Percentiles rank a stretch among this genome's conserved stretches.
phyloP scores from a whole-genome alignment of 116 monocot species.

The Zostera marina region DNA sequence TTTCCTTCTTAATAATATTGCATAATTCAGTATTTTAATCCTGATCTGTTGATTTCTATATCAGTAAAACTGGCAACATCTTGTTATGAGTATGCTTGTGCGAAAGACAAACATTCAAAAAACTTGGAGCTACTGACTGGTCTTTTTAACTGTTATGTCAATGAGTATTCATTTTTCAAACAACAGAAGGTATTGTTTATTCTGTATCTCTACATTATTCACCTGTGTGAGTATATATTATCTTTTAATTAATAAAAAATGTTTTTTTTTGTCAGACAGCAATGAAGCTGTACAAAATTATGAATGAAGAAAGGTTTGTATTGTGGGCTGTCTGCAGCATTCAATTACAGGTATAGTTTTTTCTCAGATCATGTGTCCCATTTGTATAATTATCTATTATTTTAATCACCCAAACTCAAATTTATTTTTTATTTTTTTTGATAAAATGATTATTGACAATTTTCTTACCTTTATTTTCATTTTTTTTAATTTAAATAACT shows the following conservation, averaged over 20 bases:
- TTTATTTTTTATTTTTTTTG: too few species aligned
- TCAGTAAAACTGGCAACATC: constrained; percentile 92
- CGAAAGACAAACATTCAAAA: constrained; percentile 40
- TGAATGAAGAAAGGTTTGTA: constrained; percentile 89
- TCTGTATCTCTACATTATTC: not conserved
- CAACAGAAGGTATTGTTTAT: constrained; percentile 68
- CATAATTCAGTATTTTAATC: constrained; percentile 2
- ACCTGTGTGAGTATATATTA: not conserved
- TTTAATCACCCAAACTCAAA: too few species aligned
- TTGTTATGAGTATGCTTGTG: constrained; percentile 90
- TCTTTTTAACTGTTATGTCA: constrained; percentile 93
- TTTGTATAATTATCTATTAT: too few species aligned
- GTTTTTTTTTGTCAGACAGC: constrained; percentile 62
- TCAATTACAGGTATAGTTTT: constrained; percentile 52
- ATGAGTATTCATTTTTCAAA: constrained; percentile 86
- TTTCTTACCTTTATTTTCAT: too few species aligned
- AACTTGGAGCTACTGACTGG: constrained; percentile 91
- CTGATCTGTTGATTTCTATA: constrained; percentile 1
- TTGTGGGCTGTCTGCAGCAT: constrained; percentile 99
- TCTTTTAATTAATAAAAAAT: not conserved
- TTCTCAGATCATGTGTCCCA: too few species aligned
- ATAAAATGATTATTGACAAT: too few species aligned
- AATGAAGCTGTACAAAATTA: constrained; percentile 93
- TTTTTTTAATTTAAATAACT: too few species aligned
- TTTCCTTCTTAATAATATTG: not conserved